These are phyloP conservation scores for Diaporthe vexans DNA, from an alignment of 2,329 filamentous ascomycete species.

Conservation along the genomic window DNA sequence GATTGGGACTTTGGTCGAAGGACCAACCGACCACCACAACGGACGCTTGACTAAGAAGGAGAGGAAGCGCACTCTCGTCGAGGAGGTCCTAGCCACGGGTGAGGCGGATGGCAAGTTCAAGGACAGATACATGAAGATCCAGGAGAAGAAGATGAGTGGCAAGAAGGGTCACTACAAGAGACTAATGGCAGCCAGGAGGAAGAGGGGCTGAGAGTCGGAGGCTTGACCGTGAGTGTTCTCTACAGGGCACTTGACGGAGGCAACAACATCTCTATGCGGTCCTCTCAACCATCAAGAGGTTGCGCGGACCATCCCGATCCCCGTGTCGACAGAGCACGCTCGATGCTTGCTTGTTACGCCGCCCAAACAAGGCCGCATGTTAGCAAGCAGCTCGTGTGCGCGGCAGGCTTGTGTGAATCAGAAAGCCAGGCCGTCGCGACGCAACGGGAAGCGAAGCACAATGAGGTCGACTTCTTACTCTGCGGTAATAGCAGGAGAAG, in stretches of 20 bases:
- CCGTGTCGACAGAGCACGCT: background rate
- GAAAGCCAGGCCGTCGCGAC: background rate
- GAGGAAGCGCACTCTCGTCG: constrained; percentile 86
- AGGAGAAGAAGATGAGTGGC: constrained; percentile 85
- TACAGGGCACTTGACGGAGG: background rate
- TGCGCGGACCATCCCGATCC: background rate
- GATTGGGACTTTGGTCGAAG: constrained; percentile 89
- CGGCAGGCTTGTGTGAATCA: background rate
- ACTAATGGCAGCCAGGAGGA: constrained; percentile 64
- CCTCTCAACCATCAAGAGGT: background rate
- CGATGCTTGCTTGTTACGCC: background rate
- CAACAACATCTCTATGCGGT: background rate
- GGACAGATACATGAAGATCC: constrained; percentile 88
- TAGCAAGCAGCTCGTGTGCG: background rate
- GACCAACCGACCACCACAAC: constrained; percentile 89
- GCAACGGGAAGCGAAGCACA: background rate
- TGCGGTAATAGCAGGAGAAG: constrained; percentile 17
- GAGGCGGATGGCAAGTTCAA: constrained; percentile 80
- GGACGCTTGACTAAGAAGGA: constrained; percentile 88
- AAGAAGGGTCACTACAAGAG: constrained; percentile 92
- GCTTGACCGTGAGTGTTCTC: background rate
- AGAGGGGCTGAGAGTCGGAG: constrained; percentile 44
- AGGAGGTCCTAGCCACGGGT: constrained; percentile 83
- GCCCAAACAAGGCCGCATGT: background rate
- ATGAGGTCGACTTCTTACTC: background rate